Evolutionary conservation across 176 grass and related monocot genomes (phyloP), one percentile per base, ranked within the genome.

Genomic region (Luzula sylvatica): DNA sequence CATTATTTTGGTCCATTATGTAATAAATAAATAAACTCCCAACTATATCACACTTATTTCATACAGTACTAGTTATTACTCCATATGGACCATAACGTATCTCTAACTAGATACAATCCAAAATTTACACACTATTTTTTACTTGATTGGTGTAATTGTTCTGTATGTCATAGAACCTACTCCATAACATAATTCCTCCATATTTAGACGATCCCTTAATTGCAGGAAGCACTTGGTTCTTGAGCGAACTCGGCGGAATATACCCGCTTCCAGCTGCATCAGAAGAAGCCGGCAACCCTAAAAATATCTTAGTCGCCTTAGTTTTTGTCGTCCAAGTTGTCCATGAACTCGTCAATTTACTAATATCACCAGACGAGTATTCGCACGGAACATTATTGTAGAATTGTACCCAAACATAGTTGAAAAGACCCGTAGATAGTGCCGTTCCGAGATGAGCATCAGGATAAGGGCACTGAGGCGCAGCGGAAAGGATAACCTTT

Each of bases 351-450:
- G 42, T 15, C 11, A 88, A 55, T 46, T 75, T 75, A 63, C 23
- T 35, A 19, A 48, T 20, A 38, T 62, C 44, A 17, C 65, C n/a
- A 18, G 48, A 29, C 7, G 52, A 59, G 70, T 78, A 87, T 27
- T 82, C 55, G 78, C 83, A 78, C 0, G 70, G 66, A 7, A 54
- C 58, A 52, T 88, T 83, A 68, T 83, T 88, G 71, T 83, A 88
- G 71, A 88, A 83, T 49, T 88, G 85, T 11, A 88, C 79, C 85
- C 85, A 88, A 15, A 83, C 79, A 20, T 76, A 69, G 62, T 88
- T 79, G 9, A 88, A 88, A 11, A 79, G 71, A 2, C 66, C 79
- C 0, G 75, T 79, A 8, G 55, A 19, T 3, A 88, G 60, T 26
- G 83, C 74, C 46, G 64, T 53, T 23, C 70, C 66, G 1, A 82